phyloP scores from a whole-genome alignment of 2,329 filamentous ascomycete genomes.

The Xylaria multiplex region DNA sequence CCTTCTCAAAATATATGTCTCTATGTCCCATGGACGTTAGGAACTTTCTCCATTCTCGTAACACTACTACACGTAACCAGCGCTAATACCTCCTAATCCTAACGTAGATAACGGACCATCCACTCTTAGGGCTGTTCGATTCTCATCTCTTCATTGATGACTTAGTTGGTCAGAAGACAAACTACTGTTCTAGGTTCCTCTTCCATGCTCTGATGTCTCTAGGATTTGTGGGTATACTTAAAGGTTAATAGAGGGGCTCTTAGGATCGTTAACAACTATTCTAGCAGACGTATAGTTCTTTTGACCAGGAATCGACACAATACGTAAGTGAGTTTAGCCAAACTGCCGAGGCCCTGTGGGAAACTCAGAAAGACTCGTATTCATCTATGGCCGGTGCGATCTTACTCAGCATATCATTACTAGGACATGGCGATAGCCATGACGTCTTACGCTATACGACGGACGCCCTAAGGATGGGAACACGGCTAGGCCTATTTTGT shows the following conservation, averaged over 20 bases:
- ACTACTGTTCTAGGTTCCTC: slow-evolving; percentile 50
- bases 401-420: slow-evolving; percentile 50
- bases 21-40: not conserved
- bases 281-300: slow-evolving; percentile 52
- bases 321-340: slow-evolving; percentile 41
- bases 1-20: not conserved
- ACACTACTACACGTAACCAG: not conserved
- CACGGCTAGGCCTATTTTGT: slow-evolving; percentile 48
- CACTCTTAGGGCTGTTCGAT: slow-evolving; percentile 52
- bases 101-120: slow-evolving; percentile 50
- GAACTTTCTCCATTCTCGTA: not conserved
- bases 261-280: not conserved
- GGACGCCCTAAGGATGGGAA: slow-evolving; percentile 47
- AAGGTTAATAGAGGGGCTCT: not conserved
- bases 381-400: slow-evolving; percentile 48
- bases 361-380: slow-evolving; percentile 40
- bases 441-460: slow-evolving; percentile 47
- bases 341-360: slow-evolving; percentile 46
- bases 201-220: slow-evolving; percentile 51
- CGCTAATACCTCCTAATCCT: not conserved
- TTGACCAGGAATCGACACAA: slow-evolving; percentile 42
- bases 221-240: slow-evolving; percentile 47
- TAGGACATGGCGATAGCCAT: slow-evolving; percentile 52
- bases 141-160: slow-evolving; percentile 50
- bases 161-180: slow-evolving; percentile 40